These are phyloP conservation scores for Davidsoniella virescens DNA, from an alignment of 2,329 filamentous ascomycete species.

Conservation along the genomic window DNA sequence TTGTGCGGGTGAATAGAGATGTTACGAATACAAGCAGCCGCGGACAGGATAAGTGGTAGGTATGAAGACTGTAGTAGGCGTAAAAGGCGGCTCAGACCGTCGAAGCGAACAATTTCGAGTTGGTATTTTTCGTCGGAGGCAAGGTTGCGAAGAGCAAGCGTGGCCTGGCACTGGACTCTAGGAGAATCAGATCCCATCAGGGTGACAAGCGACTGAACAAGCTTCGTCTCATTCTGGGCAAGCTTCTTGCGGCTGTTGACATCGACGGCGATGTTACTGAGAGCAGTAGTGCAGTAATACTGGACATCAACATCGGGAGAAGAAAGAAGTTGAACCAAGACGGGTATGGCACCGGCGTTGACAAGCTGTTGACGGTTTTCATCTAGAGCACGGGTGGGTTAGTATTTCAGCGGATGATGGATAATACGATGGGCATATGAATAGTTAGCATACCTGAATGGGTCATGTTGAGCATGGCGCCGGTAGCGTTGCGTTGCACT, in stretches of 20 bases:
- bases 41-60: constrained; percentile 85
- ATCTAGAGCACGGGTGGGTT: constrained; percentile 34
- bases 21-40: constrained; percentile 94
- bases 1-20: constrained; percentile 97
- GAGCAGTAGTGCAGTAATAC: constrained; percentile 96
- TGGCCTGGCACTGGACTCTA: constrained; percentile 96
- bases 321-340: constrained; percentile 84
- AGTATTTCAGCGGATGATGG: constrained; percentile 14
- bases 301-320: constrained; percentile 93
- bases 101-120: constrained; percentile 84
- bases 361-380: constrained; percentile 97
- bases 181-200: constrained; percentile 95
- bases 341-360: constrained; percentile 92
- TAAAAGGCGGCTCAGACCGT: constrained; percentile 70
- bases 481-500: constrained; percentile 92
- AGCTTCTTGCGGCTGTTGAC: constrained; percentile 78
- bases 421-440: too few species aligned
- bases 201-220: constrained; percentile 86
- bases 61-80: constrained; percentile 89
- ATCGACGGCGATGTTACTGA: constrained; percentile 97
- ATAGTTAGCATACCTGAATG: constrained; percentile 58
- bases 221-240: constrained; percentile 73
- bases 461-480: constrained; percentile 95
- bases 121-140: constrained; percentile 98
- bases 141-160: constrained; percentile 80